phyloP scores from a whole-genome alignment of 1,139 yeast species.

The Kodamaea sp. region DNA sequence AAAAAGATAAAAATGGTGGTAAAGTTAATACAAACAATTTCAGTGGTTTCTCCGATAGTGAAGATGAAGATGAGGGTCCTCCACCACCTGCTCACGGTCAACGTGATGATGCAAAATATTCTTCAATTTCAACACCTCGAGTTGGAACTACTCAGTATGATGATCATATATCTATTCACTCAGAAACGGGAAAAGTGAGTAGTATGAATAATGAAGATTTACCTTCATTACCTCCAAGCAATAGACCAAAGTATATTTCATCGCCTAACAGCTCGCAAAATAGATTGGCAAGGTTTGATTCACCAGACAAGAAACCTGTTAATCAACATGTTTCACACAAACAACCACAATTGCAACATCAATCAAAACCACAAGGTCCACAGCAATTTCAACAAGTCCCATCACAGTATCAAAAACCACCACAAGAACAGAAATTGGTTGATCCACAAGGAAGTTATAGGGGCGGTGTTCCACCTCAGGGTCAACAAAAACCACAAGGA shows the following conservation, averaged over 20 bases:
- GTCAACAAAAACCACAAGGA: conserved; percentile 6
- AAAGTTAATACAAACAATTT: conserved; percentile 7
- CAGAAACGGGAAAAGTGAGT: conserved; percentile 25
- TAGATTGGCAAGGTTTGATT: conserved; percentile 17
- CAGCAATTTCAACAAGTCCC: conserved; percentile 7
- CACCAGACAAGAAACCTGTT: conserved; percentile 7
- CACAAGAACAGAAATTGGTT: conserved; percentile 7
- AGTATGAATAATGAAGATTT: conserved; percentile 17
- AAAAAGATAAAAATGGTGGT: conserved; percentile 3
- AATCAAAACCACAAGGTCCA: conserved; percentile 5
- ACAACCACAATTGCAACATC: conserved; percentile 3
- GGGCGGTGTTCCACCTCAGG: conserved; percentile 9
- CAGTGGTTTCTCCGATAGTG: conserved; percentile 15
- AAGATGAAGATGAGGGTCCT: conserved; percentile 16
- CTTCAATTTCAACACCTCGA: conserved; percentile 15
- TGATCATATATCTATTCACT: conserved; percentile 25
- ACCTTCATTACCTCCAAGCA: conserved; percentile 12
- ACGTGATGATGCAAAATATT: conserved; percentile 6
- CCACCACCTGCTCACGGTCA: conserved; percentile 18
- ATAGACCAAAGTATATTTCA: conserved; percentile 32
- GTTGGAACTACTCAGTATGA: conserved; percentile 10
- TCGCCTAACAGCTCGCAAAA: conserved; percentile 38
- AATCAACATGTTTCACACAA: background rate
- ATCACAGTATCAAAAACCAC: conserved; percentile 6
- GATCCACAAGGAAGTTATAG: background rate